Percentiles rank a stretch among this genome's conserved stretches.
These are phyloP conservation scores for Magnaporthiopsis poae DNA, from an alignment of 2,329 filamentous ascomycete genomes.

Conservation along the genomic window DNA sequence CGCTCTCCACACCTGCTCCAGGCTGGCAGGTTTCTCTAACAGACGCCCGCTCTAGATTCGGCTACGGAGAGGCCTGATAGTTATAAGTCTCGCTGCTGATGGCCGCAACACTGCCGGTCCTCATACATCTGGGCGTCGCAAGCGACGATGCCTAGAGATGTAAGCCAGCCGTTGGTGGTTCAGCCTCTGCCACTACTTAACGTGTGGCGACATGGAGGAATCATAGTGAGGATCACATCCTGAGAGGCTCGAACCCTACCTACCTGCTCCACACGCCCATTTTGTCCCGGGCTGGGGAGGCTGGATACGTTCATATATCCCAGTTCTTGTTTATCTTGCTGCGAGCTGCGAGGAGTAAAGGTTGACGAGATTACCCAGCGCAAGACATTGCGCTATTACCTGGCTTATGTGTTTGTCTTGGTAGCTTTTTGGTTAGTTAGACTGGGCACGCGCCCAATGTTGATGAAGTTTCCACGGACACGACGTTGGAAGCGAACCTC, in stretches of 20 bases:
- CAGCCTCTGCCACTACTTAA: not conserved
- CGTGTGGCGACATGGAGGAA: not conserved
- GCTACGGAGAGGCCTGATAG: not conserved
- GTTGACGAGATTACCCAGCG: not conserved
- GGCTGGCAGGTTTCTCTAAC: not conserved
- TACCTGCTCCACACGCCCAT: not conserved
- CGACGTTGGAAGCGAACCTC: too few species aligned
- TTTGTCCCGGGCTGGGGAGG: not conserved
- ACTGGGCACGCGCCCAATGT: not conserved
- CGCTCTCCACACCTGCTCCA: not conserved
- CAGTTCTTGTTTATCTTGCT: slow-evolving; percentile 5
- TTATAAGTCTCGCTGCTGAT: not conserved
- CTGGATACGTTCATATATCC: too few species aligned
- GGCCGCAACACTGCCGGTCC: not conserved
- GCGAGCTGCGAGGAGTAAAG: not conserved
- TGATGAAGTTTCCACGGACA: too few species aligned
- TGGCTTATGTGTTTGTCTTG: not conserved
- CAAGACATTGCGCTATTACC: not conserved
- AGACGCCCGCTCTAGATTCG: not conserved
- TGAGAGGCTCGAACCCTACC: not conserved
- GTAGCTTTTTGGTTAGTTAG: not conserved
- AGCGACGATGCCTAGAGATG: not conserved
- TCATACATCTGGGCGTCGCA: not conserved
- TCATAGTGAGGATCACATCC: not conserved
- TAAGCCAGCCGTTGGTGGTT: not conserved